Evolutionary conservation across 169 alveolate genomes (phyloP).

Genomic region (Babesia ovis): DNA sequence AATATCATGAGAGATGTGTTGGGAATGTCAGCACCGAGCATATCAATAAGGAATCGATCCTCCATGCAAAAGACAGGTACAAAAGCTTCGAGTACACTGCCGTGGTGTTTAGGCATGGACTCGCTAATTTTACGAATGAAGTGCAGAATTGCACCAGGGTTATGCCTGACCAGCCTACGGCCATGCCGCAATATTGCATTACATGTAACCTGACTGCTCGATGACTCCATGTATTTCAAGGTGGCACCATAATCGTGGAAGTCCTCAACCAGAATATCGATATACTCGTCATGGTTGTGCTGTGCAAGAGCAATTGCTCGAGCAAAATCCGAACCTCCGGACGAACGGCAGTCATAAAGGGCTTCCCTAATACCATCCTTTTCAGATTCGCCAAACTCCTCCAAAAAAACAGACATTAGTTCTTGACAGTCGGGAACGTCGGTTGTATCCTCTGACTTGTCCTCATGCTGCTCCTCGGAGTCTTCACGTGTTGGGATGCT

Average conservation of each 20-base stretch:
- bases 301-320: slow-evolving; percentile 47
- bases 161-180: slow-evolving; percentile 35
- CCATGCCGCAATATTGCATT: slow-evolving; percentile 48
- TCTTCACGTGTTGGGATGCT: neutral
- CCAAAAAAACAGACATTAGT: slow-evolving; percentile 29
- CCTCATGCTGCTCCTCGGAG: neutral
- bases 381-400: slow-evolving; percentile 49
- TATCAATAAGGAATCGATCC: slow-evolving; percentile 26
- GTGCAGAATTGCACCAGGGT: slow-evolving; percentile 5
- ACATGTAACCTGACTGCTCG: slow-evolving; percentile 26
- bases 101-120: slow-evolving; percentile 16
- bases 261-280: slow-evolving; percentile 61
- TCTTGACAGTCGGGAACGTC: slow-evolving; percentile 5
- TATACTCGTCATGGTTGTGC: slow-evolving; percentile 53
- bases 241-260: slow-evolving; percentile 49
- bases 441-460: neutral
- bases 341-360: slow-evolving; percentile 41
- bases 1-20: slow-evolving; percentile 9
- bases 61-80: slow-evolving; percentile 44
- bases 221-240: slow-evolving; percentile 21
- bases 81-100: slow-evolving; percentile 33
- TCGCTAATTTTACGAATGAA: slow-evolving; percentile 27
- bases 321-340: slow-evolving; percentile 59
- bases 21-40: slow-evolving; percentile 24
- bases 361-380: slow-evolving; percentile 55